Base-by-base conservation (phyloP, 192 early-diverging fungal species). In the Backusella luteola region DNA sequence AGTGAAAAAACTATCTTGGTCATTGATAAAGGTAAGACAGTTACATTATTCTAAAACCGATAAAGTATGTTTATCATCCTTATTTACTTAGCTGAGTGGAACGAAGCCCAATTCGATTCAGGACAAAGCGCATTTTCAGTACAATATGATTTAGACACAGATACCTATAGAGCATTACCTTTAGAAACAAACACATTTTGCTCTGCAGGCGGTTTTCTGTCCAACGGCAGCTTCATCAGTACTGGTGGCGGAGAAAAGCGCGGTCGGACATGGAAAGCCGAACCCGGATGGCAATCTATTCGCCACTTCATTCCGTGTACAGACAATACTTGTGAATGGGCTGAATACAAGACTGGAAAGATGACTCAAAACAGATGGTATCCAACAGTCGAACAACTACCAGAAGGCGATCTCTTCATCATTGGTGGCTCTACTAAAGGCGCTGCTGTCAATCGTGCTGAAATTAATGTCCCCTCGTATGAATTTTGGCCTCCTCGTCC, bases 161-260 rank as follows among this genome's bases (percentile, higher is more conserved):
- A 85, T 59, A 56, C 72, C 6, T 86, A 83, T 73, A 71, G 88
- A 38, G 67, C 81, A 19, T 34, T 89, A 41, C 81, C 84, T n/a
- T 66, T 89, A 6, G 67, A 80, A 29, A 87, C 88, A 59, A 89
- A 89, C 56, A 87, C 88, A 8, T 89, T 89, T 74, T 89, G 88
- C 73, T 87, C 88, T 9, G 88, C 83, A 21, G 88, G 88, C 36
- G 83, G 86, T n/a, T 89, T 86, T 73, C 76, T 89, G 11, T 79
- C 63, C 17, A 89, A 89, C 39, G 86, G 88, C 19, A 89, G 86
- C 17, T 73, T 89, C 23, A 83, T 87, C 71, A 85, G 85, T 67
- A 84, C 81, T n/a, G 88, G 86, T 6, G 88, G 88, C 26, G 88
- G 77, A 56, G 77, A 82, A 49, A 79, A 84, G 73, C 14, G 75